Base-by-base conservation (phyloP, 2,329 filamentous ascomycete species). In the Phoma sp. region DNA sequence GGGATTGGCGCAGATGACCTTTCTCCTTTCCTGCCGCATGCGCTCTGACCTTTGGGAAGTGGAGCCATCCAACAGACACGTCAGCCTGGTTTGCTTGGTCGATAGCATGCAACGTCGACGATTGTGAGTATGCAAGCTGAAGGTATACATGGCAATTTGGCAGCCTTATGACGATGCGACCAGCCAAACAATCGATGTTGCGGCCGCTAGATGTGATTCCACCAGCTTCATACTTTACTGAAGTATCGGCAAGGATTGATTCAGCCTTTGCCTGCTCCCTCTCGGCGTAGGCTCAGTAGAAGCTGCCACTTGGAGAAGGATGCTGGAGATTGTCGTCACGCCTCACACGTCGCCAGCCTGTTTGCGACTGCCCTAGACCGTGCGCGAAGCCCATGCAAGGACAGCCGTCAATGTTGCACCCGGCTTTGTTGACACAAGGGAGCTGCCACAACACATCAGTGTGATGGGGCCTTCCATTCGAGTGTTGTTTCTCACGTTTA, bases 361-460 rank as follows among this genome's bases (percentile, higher is more conserved):
- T 49, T 40, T 54, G 53, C 49, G 37, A 51, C 37, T 58, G 55
- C 48, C 54, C 55, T 50, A 50, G 43, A 54, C 54, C 39, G 56
- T 51, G 46, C 32, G 54, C 60, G 43, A 35, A 41, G 43, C 44
- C 41, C 46, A 70, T 68, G 69, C 66, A 68, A 71, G 69, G 67
- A 68, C 58, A 49, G 59, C 36, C 21, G 46, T 49, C 63, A 64
- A 70, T 62, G 68, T 72, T 64, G 44, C 67, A 71, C 67, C 69
- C 70, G 69, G 59, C 43, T 45, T 54, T 58, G 56, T 62, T 64
- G 64, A 62, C 58, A 57, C 38, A 46, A 41, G 46, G 58, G 43
- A 57, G 55, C 47, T 53, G 60, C 54, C 54, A 64, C 58, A 55
- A 36, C 36, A 55, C 46, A 46, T 43, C 36, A 35, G 59, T 57